phyloP scores from a whole-genome alignment of 2,329 filamentous ascomycete genomes.

The Apiospora kogelbergensis region DNA sequence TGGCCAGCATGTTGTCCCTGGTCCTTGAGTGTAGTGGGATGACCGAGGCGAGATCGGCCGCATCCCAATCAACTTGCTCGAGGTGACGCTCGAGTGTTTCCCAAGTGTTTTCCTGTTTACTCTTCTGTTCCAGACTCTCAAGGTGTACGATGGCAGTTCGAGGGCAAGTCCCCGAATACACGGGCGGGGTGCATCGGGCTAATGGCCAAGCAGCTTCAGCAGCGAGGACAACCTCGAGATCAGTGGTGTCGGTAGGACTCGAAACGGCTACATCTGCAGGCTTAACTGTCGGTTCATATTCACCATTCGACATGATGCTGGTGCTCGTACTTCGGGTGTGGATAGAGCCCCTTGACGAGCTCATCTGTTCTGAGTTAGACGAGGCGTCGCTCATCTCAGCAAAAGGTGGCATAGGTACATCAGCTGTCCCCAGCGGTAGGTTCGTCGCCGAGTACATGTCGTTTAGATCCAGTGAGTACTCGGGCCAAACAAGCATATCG shows the following conservation, averaged over 20 bases:
- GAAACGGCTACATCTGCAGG: slow-evolving; percentile 22
- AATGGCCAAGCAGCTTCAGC: slow-evolving; percentile 52
- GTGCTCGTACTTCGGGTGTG: slow-evolving; percentile 50
- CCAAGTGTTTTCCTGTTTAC: slow-evolving; percentile 49
- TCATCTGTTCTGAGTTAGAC: slow-evolving; percentile 42
- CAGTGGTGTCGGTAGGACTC: slow-evolving; percentile 34
- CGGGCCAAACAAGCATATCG: slow-evolving; percentile 45
- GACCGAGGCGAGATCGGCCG: slow-evolving; percentile 39
- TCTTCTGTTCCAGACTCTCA: slow-evolving; percentile 50
- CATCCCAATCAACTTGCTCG: slow-evolving; percentile 36
- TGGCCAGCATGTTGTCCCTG: slow-evolving; percentile 69
- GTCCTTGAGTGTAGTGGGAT: slow-evolving; percentile 49
- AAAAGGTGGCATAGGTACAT: slow-evolving; percentile 37
- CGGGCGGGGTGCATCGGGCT: slow-evolving; percentile 48
- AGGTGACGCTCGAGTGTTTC: slow-evolving; percentile 42
- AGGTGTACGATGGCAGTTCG: slow-evolving; percentile 52
- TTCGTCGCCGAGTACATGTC: slow-evolving; percentile 37
- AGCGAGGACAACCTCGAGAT: slow-evolving; percentile 47
- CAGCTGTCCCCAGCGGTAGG: slow-evolving; percentile 32
- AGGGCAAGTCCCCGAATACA: slow-evolving; percentile 45
- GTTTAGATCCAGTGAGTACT: slow-evolving; percentile 41
- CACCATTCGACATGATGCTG: slow-evolving; percentile 44
- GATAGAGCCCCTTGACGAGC: slow-evolving; percentile 42
- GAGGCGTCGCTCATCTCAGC: slow-evolving; percentile 42
- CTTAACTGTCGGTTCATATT: slow-evolving; percentile 36